A percentile compares a stretch with the other conserved stretches of the same genome.
Evolutionary conservation across 129 eudicot genomes (phyloP).

Genomic region (Helianthus tuberosus): DNA sequence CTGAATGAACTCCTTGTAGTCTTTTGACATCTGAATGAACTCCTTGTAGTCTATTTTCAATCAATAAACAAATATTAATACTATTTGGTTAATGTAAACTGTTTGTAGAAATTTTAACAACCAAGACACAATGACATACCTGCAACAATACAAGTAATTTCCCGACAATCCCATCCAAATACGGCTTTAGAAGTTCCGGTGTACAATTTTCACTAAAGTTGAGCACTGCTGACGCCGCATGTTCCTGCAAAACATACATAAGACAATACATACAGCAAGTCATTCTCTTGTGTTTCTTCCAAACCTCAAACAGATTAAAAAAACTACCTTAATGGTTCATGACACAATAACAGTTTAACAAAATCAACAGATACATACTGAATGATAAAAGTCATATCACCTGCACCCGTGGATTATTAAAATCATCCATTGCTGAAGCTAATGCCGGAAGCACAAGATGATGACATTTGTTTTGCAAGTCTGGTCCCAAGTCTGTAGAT

Average conservation of each 20-base stretch:
- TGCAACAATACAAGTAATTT: conserved; percentile 82
- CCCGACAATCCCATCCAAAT: conserved; percentile 88
- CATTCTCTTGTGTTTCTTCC: conserved; percentile 10
- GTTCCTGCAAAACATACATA: conserved; percentile 67
- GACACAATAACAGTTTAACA: not conserved
- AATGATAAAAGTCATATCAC: conserved; percentile 35
- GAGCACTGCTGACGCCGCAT: conserved; percentile 93
- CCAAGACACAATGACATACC: conserved; percentile 38
- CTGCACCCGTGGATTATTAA: conserved; percentile 95
- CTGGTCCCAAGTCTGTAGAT: conserved; percentile 97
- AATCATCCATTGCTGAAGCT: conserved; percentile 90
- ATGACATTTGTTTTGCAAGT: conserved; percentile 86
- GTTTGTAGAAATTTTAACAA: not conserved
- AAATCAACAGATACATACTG: not conserved
- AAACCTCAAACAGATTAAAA: conserved; percentile 1
- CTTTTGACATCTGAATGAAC: too few species aligned
- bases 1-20: too few species aligned
- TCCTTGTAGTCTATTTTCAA: too few species aligned
- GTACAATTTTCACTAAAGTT: conserved; percentile 97
- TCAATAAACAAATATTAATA: not conserved
- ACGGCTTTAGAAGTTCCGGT: conserved; percentile 85
- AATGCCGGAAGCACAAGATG: conserved; percentile 80
- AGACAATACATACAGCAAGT: not conserved
- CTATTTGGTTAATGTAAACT: not conserved
- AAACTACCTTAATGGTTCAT: not conserved